phyloP scores from a whole-genome alignment of 1,139 yeast genomes.

The Kodamaea ohmeri region DNA sequence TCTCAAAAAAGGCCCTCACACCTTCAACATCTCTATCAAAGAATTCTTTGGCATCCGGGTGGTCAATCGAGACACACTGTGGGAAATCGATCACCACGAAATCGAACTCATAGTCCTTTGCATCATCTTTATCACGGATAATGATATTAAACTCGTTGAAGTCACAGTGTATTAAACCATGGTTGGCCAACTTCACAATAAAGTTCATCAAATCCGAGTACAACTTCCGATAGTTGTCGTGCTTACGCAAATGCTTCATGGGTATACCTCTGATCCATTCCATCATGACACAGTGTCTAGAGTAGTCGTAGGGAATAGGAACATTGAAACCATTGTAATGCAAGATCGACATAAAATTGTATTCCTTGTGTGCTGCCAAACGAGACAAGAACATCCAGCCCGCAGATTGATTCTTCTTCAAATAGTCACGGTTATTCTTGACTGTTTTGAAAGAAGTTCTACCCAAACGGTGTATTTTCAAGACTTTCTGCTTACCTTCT shows the following conservation, averaged over 20 bases:
- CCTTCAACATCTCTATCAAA: slow-evolving; percentile 93
- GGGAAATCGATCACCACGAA: slow-evolving; percentile 97
- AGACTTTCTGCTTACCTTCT: slow-evolving; percentile 61
- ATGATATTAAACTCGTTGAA: slow-evolving; percentile 94
- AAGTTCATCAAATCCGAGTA: slow-evolving; percentile 86
- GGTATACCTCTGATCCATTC: slow-evolving; percentile 85
- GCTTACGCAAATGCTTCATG: slow-evolving; percentile 77
- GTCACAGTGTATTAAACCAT: slow-evolving; percentile 95
- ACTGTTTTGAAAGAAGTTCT: slow-evolving; percentile 91
- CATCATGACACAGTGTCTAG: slow-evolving; percentile 93
- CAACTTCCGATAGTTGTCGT: slow-evolving; percentile 62
- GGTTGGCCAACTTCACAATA: slow-evolving; percentile 75
- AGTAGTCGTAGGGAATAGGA: slow-evolving; percentile 84
- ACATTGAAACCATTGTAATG: slow-evolving; percentile 76
- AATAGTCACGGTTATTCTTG: slow-evolving; percentile 88
- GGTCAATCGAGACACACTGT: slow-evolving; percentile 93
- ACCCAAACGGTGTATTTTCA: slow-evolving; percentile 91
- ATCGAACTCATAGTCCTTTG: slow-evolving; percentile 51
- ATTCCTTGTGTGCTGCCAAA: slow-evolving; percentile 90
- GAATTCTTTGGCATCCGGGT: slow-evolving; percentile 80
- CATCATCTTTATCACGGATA: slow-evolving; percentile 62
- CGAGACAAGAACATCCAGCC: slow-evolving; percentile 93
- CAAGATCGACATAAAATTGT: slow-evolving; percentile 76
- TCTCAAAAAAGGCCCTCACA: slow-evolving; percentile 74
- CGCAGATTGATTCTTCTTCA: slow-evolving; percentile 62